Percentiles rank a stretch among this genome's conserved stretches.
phyloP scores from a whole-genome alignment of 2,329 filamentous ascomycete species.

The Ceratocystis colombiana region DNA sequence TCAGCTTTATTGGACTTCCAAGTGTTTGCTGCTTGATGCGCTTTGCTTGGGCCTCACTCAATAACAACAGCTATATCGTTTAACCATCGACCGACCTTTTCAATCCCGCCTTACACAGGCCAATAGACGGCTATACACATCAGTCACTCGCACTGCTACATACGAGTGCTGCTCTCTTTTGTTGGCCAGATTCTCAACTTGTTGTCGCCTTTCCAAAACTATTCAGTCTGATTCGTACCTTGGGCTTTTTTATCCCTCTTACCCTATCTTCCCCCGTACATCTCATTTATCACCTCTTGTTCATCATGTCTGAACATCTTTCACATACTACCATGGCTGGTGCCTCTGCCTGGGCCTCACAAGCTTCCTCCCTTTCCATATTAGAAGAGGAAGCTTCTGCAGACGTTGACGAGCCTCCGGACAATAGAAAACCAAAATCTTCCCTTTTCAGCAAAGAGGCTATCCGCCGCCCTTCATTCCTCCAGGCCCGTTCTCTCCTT shows the following conservation, averaged over 20 bases:
- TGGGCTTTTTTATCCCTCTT: not conserved
- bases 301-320: conserved; percentile 22
- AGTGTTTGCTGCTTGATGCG: conserved; percentile 15
- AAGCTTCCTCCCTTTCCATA: conserved; percentile 21
- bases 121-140: not conserved
- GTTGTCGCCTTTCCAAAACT: too few species aligned
- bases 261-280: not conserved
- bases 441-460: conserved; percentile 30
- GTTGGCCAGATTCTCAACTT: too few species aligned
- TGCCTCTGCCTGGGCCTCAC: conserved; percentile 24
- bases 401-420: conserved; percentile 27
- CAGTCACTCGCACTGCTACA: not conserved
- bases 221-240: not conserved
- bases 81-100: not conserved
- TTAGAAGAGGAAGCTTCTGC: conserved; percentile 26
- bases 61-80: conserved; percentile 7
- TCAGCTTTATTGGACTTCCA: conserved; percentile 13
- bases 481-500: conserved; percentile 53
- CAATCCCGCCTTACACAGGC: not conserved
- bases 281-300: not conserved
- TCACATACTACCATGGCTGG: conserved; percentile 18
- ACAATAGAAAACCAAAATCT: conserved; percentile 18
- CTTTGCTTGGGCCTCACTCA: conserved; percentile 10
- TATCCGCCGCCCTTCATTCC: conserved; percentile 24
- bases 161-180: not conserved